Base-by-base conservation (phyloP, 495 filamentous ascomycete species). In the Hyphodiscus hymeniophilus region DNA sequence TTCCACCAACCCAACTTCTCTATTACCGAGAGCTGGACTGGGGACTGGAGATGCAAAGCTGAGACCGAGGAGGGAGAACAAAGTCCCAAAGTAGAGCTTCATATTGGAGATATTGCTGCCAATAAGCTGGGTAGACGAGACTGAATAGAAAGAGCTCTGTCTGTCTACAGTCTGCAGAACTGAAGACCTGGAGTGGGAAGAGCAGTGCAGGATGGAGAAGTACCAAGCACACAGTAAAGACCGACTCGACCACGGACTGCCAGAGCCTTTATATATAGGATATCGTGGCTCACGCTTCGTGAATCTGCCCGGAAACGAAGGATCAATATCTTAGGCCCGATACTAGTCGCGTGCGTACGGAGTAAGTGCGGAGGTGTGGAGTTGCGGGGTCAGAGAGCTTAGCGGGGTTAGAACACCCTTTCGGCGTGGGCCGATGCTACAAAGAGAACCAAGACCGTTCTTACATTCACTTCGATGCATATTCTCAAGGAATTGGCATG, bases 1-100 rank as follows among this genome's bases (percentile, higher is more conserved):
- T 71, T 51, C 41, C 22, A 8, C 26, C 8, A 21, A 21, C 26
- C 10, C 26, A 2, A 38, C 12, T 6, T 28, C 41, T 31, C 24
- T 28, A 3, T 16, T 15, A 30, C 41, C 23, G 30, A 56, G 42
- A 20, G 34, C 21, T 1, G 28, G 22, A 22, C 22, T 4, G 6
- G 56, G 31, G 28, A 48, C n/a, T 2, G 56, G 56, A 13, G 32
- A 38, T 33, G 56, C 40, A 20, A 47, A 32, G 2, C 42, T 24
- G 22, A 59, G 34, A n/a, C 34, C 21, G 11, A 52, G 7, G 41
- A 54, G 39, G 38, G 45, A 50, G 16, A 52, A 20, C 10, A 52
- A 15, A 0, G 43, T 26, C 17, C 38, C 33, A 35, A 47, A 12
- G 7, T 24, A 47, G 42, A 53, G 36, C 26, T 20, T 28, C 44